Percentiles rank a stretch among this genome's conserved stretches.
These are phyloP conservation scores for Rhodotorula sp. DNA, from an alignment of 1,284 basidiomycete species.

Conservation along the genomic window DNA sequence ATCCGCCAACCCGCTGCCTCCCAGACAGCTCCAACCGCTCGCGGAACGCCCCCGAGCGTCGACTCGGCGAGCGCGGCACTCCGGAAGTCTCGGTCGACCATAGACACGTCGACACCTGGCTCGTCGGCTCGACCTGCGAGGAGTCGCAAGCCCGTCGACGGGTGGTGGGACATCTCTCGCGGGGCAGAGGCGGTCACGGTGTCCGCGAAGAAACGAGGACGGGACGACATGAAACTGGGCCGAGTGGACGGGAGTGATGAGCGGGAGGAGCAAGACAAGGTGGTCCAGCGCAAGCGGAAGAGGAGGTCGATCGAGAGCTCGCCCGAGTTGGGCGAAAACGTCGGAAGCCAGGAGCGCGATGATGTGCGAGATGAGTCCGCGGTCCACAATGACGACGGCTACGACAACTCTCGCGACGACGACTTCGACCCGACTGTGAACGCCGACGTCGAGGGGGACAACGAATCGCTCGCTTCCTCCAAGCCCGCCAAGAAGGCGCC, in stretches of 20 bases:
- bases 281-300: background rate
- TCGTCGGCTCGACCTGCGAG: background rate
- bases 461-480: background rate
- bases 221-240: background rate
- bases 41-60: background rate
- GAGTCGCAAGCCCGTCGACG: background rate
- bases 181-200: background rate
- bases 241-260: background rate
- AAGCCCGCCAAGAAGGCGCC: background rate
- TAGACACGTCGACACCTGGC: background rate
- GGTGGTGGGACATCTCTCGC: conserved; percentile 3
- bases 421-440: too few relatives aligned
- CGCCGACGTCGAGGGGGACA: background rate
- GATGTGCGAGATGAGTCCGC: too few relatives aligned
- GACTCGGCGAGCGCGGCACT: background rate
- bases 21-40: too few relatives aligned
- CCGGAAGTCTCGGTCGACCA: background rate
- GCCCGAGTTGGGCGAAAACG: background rate
- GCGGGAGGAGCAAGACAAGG: too few relatives aligned
- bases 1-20: background rate
- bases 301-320: background rate
- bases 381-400: too few relatives aligned
- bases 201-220: background rate
- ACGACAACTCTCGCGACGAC: too few relatives aligned
- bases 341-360: too few relatives aligned